Conservation (phyloP, 2,329 filamentous ascomycete species). For the Monosporascus sp. region DNA sequence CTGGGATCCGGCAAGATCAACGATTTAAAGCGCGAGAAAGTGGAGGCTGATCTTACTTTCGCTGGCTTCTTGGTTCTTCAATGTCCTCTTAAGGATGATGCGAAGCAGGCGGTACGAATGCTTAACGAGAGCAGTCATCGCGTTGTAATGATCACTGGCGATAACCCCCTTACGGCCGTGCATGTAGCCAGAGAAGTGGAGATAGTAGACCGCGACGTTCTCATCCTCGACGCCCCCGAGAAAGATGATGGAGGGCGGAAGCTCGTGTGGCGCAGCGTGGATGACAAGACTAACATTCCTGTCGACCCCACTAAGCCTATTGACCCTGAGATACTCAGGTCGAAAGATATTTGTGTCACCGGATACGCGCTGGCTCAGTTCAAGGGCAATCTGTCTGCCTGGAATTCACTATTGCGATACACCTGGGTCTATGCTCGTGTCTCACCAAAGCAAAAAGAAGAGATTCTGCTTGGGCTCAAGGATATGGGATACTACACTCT, state of each 20-base stretch:
- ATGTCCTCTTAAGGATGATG: constrained; percentile 93
- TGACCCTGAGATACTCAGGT: constrained; percentile 72
- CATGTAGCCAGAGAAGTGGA: constrained; percentile 95
- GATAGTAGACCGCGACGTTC: constrained; percentile 90
- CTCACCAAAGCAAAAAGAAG: constrained; percentile 97
- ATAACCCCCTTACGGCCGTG: constrained; percentile 93
- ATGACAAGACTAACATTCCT: constrained; percentile 80
- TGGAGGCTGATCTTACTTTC: constrained; percentile 79
- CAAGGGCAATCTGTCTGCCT: constrained; percentile 66
- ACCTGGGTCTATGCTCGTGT: constrained; percentile 98
- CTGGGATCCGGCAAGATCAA: constrained; percentile 83
- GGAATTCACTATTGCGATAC: constrained; percentile 74
- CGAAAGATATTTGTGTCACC: constrained; percentile 91
- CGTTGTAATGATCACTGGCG: constrained; percentile 98
- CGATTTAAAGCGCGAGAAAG: constrained; percentile 86
- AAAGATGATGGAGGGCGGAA: constrained; percentile 75
- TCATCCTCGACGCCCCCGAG: constrained; percentile 93
- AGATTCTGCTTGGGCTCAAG: constrained; percentile 93
- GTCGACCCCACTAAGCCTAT: constrained; percentile 80
- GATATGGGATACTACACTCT: constrained; percentile 96
- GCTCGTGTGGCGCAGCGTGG: constrained; percentile 90
- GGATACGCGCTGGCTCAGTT: constrained; percentile 90
- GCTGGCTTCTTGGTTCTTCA: constrained; percentile 94
- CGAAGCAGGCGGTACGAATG: constrained; percentile 90
- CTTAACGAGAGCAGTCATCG: constrained; percentile 98